Conservation (phyloP, 2,329 filamentous ascomycete genomes). For the Fusarium sp. region DNA sequence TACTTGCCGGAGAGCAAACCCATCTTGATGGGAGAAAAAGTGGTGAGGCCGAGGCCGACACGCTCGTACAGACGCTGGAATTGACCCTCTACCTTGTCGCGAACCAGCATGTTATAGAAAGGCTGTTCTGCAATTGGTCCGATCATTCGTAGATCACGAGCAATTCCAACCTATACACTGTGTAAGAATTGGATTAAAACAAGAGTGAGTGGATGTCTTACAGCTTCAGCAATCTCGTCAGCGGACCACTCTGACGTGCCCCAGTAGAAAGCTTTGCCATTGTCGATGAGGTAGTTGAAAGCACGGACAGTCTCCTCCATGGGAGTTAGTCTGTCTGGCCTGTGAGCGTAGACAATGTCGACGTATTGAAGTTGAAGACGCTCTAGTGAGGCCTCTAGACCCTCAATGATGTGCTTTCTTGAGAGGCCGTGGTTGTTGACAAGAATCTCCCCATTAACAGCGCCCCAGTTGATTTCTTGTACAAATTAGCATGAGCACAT, state of each 20-base stretch:
- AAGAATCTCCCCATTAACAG: constrained; percentile 66
- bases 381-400: constrained; percentile 64
- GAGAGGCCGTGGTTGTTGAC: constrained; percentile 74
- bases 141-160: constrained; percentile 68
- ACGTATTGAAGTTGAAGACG: constrained; percentile 69
- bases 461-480: constrained; percentile 70
- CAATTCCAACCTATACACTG: constrained; percentile 56
- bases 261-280: constrained; percentile 76
- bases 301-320: constrained; percentile 76
- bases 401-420: constrained; percentile 70
- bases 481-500: constrained; percentile 27
- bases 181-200: not conserved
- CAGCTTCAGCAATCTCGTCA: constrained; percentile 71
- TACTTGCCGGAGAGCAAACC: constrained; percentile 74
- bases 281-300: constrained; percentile 75
- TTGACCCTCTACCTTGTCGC: constrained; percentile 70
- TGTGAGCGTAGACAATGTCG: constrained; percentile 75
- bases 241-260: constrained; percentile 70
- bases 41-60: constrained; percentile 67
- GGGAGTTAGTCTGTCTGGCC: constrained; percentile 72
- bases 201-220: constrained; percentile 14
- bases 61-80: constrained; percentile 68
- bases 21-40: constrained; percentile 65
- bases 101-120: constrained; percentile 70
- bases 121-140: constrained; percentile 73